Base-by-base conservation (phyloP, 306 rosid genomes). In the Trifolium fragiferum region DNA sequence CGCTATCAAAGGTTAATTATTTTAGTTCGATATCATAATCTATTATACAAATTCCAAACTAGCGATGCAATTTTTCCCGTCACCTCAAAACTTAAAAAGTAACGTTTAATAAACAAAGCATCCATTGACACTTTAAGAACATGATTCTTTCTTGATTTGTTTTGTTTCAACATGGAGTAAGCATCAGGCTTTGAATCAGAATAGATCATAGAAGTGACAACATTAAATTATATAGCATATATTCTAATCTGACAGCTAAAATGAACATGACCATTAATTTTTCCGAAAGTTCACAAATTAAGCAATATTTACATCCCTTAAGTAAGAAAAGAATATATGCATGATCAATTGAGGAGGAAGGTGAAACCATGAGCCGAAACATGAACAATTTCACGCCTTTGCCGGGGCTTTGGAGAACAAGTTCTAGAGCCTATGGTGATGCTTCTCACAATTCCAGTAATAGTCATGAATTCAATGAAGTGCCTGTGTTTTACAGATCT, bases 301-400 rank as follows among this genome's bases (percentile, higher is more conserved):
- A 68, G 41, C 74, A 57, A 77, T 21, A 62, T 62, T 16, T 66
- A 64, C 57, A 10, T 9, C 50, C 72, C 50, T 30, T 53, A 66
- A 27, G 14, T 12, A 67, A 35, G 14, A 62, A 72, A 66, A 77
- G 60, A 10, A 61, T 75, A 77, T 70, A 61, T 62, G 11, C 44
- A 54, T 54, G 15, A 55, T 49, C 53, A 44, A 3, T 71, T 49
- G 64, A 65, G 33, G 20, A 78, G 55, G 70, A 74, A 70, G 51
- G 79, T 38, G 80, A 81, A 57, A 86, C 57, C 76, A 86, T 83
- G 86, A 84, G 81, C 74, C 82, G 79, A 43, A 78, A 82, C 68
- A 72, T 66, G 80, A 82, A 59, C 85, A 83, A 80, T 72, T 70
- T 62, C 67, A 64, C 69, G 5, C 72, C 77, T 9, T 43, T 68